Percentiles rank a stretch among this genome's conserved stretches.
Evolutionary conservation across 2,329 filamentous ascomycete species (phyloP).

Genomic region (Nannizziopsis barbatae): DNA sequence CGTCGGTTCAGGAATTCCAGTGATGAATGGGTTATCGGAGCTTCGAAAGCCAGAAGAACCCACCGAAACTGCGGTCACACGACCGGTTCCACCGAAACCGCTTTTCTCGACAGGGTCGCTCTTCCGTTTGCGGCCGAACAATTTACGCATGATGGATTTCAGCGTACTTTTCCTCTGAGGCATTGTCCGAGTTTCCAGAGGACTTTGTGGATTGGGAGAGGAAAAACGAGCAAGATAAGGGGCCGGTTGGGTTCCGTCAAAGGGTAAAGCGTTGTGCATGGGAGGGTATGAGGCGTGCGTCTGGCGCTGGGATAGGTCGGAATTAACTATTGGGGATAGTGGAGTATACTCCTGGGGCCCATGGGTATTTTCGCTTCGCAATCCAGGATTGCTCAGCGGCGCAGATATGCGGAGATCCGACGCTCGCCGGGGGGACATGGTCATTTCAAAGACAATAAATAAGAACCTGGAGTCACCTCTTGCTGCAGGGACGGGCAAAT

Average conservation of each 20-base stretch:
- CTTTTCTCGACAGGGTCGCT: constrained; percentile 25
- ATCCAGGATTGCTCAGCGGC: constrained; percentile 19
- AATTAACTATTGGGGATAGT: constrained; percentile 12
- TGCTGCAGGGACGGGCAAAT: too few species aligned
- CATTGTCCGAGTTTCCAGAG: constrained; percentile 20
- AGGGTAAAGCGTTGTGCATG: constrained; percentile 16
- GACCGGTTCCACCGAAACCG: not conserved
- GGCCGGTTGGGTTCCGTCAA: constrained; percentile 9
- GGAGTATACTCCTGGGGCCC: constrained; percentile 9
- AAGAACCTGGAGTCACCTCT: too few species aligned
- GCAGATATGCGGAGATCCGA: constrained; percentile 25
- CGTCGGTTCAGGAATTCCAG: constrained; percentile 19
- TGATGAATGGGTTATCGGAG: constrained; percentile 18
- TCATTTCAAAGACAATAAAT: not conserved
- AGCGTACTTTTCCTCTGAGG: constrained; percentile 33
- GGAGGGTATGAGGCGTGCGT: constrained; percentile 9
- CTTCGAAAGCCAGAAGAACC: constrained; percentile 14
- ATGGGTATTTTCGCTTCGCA: constrained; percentile 14
- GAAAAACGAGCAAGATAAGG: constrained; percentile 14
- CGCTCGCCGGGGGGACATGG: constrained; percentile 18
- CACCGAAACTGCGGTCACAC: not conserved
- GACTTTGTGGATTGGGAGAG: constrained; percentile 19
- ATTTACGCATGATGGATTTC: constrained; percentile 36
- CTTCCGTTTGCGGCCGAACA: constrained; percentile 32
- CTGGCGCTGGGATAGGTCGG: constrained; percentile 8